Percentiles rank a stretch among this genome's conserved stretches.
Conservation (phyloP, 2,329 filamentous ascomycete species). For the Acrodontium crateriforme region DNA sequence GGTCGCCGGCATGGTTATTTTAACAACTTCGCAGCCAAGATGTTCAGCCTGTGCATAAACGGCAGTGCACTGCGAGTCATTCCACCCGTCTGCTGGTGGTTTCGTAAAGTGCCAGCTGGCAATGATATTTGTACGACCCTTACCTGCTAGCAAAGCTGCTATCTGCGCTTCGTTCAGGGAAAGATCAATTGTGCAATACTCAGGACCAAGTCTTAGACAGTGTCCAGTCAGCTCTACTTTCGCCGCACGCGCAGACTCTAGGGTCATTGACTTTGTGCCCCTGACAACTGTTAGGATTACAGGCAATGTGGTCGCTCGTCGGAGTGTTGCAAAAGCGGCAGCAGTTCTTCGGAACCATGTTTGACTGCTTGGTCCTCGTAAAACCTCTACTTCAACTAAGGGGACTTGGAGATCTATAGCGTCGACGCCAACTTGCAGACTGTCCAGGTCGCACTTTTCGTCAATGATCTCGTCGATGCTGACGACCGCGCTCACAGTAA, state of each 20-base stretch:
- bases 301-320: slow-evolving; percentile 45
- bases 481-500: slow-evolving; percentile 54
- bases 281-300: slow-evolving; percentile 28
- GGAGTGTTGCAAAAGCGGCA: slow-evolving; percentile 43
- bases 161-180: slow-evolving; percentile 40
- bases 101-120: slow-evolving; percentile 38
- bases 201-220: slow-evolving; percentile 47
- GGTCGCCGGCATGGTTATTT: slow-evolving; percentile 44
- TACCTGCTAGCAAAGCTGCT: slow-evolving; percentile 35
- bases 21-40: slow-evolving; percentile 48
- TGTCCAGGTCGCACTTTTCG: slow-evolving; percentile 45
- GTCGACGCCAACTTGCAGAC: slow-evolving; percentile 52
- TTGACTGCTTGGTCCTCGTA: neutral
- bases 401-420: slow-evolving; percentile 50
- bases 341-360: slow-evolving; percentile 22
- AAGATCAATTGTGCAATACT: slow-evolving; percentile 47
- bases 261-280: slow-evolving; percentile 3
- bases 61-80: slow-evolving; percentile 39
- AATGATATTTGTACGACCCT: slow-evolving; percentile 47
- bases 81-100: slow-evolving; percentile 39
- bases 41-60: slow-evolving; percentile 45
- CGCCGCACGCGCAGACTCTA: neutral
- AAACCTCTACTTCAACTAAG: slow-evolving; percentile 3
- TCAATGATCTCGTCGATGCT: slow-evolving; percentile 43
- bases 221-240: slow-evolving; percentile 37